Conservation (phyloP, 495 filamentous ascomycete species). For the Amphirosellinia nigrospora region DNA sequence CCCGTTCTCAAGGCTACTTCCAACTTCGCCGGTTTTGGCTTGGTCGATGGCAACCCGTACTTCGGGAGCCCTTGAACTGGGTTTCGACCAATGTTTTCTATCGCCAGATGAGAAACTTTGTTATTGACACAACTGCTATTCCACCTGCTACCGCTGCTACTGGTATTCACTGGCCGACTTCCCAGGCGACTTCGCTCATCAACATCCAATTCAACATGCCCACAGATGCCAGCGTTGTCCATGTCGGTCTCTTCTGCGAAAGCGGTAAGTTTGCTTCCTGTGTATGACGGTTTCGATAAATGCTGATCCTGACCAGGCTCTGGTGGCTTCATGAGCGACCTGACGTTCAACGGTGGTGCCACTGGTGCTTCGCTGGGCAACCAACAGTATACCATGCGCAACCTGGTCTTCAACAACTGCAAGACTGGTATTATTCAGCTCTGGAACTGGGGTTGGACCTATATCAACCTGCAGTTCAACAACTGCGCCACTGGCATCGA, state of each 20-base stretch:
- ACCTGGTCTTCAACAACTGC: slow-evolving; percentile 68
- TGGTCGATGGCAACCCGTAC: slow-evolving; percentile 75
- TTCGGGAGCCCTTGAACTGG: slow-evolving; percentile 60
- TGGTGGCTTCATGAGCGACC: slow-evolving; percentile 69
- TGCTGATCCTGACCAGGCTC: slow-evolving; percentile 59
- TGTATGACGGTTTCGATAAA: not conserved
- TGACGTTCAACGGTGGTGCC: slow-evolving; percentile 75
- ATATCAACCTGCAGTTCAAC: slow-evolving; percentile 64
- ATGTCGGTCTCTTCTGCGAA: slow-evolving; percentile 78
- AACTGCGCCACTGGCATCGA: slow-evolving; percentile 69
- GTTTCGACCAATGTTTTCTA: slow-evolving; percentile 76
- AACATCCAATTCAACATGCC: slow-evolving; percentile 79
- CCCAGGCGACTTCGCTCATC: slow-evolving; percentile 76
- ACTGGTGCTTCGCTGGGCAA: slow-evolving; percentile 71
- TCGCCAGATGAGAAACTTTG: slow-evolving; percentile 77
- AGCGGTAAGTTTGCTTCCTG: slow-evolving; percentile 51
- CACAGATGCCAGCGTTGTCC: slow-evolving; percentile 61
- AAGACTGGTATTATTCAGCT: slow-evolving; percentile 59
- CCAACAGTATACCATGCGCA: slow-evolving; percentile 83
- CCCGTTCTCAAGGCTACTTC: slow-evolving; percentile 70
- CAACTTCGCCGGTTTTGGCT: slow-evolving; percentile 65
- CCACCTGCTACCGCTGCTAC: slow-evolving; percentile 57
- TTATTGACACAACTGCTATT: slow-evolving; percentile 73
- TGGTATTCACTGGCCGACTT: slow-evolving; percentile 82
- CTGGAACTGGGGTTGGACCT: slow-evolving; percentile 63